Evolutionary conservation across 2,329 filamentous ascomycete genomes (phyloP), one percentile per base, ranked within the genome.

Genomic region (Ophiostoma populinum): DNA sequence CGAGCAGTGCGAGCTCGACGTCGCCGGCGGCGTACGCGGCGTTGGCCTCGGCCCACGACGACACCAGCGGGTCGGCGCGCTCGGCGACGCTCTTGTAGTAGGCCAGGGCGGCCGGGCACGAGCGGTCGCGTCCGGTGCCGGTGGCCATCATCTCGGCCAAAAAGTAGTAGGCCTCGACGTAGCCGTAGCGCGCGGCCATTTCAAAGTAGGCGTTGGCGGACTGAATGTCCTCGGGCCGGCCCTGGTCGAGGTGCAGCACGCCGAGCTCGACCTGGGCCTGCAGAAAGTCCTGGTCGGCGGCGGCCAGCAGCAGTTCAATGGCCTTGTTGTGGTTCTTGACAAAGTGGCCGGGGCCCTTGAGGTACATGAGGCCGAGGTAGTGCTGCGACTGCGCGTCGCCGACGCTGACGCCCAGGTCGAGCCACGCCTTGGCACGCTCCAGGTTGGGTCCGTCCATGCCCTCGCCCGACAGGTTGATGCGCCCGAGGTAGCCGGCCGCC

Each of bases 161-260:
- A 52, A 92, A 92, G 56, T 93, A 94, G 51, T 81, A 82, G 0
- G 85, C 80, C 54, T 93, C 85, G 42, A 93, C 79, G 49, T 85
- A 80, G 11, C 77, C 77, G 50, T 83, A 83, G 17, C 81, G 65
- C 26, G 78, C 78, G 5, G 86, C 86, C 32, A 87, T 65, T 49
- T 93, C 85, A 47, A 94, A 93, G 52, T 92, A 92, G 45, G 78
- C 75, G 40, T 75, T 79, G 3, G 86, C 86, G 1, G 76, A 75
- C 5, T 67, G 59, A n/a, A 90, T 59, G 46, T 92, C 83, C 30
- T 71, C 65, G 2, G 61, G 52, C 19, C 60, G 56, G 13, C 83
- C 85, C 52, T 92, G 83, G 46, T 93, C 85, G 6, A 94, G 67
- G 52, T 92, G 90, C 2, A 94, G 63, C 9, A 75, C 72, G 1